Evolutionary conservation across 2,329 filamentous ascomycete species (phyloP), one percentile per base, ranked within the genome.

Genomic region (Paecilomyces sp.): DNA sequence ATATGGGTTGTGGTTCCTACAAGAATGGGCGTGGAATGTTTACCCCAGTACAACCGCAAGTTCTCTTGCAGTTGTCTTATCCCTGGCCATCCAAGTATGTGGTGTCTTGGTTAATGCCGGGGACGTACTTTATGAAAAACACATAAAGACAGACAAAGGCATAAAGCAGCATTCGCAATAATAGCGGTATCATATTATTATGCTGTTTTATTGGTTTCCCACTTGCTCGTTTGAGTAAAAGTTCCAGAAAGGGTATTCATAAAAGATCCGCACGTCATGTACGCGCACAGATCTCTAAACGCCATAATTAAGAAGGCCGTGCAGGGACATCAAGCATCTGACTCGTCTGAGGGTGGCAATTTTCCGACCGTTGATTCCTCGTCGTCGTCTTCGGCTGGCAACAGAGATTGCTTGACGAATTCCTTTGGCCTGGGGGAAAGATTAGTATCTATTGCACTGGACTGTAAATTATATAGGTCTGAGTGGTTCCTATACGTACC

Each of bases 21-120:
- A 97, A 75, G 92, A 97, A 74, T 92, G 89, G 87, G 91, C 90
- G 12, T 97, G 92, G 92, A 96, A 97, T 67, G 86, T 92, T 9
- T 97, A 89, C 71, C 92, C 92, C n/a, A 96, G 91, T 71, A 89
- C 87, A 34, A 75, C 80, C 58, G 64, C 71, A 36, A 90, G 87
- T 72, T 90, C 88, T 5, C 74, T 76, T 63, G 77, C 82, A 5
- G 92, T 92, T 8, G 89, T 99, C 13, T 81, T 81, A 25, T 84
- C 86, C 47, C 79, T 97, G 67, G 85, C 85, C 18, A 70, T 84
- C 12, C 89, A 89, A 15, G 85, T 93, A 1, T 77, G 78, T 5
- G 80, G 85, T 54, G 79, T 85, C 13, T 89, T 88, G 81, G 69
- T 72, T 67, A 75, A 72, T 15, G 64, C 68, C 9, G 11, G 31